Base-by-base conservation (phyloP, 805 yeast genomes). In the Yamadazyma olivae region DNA sequence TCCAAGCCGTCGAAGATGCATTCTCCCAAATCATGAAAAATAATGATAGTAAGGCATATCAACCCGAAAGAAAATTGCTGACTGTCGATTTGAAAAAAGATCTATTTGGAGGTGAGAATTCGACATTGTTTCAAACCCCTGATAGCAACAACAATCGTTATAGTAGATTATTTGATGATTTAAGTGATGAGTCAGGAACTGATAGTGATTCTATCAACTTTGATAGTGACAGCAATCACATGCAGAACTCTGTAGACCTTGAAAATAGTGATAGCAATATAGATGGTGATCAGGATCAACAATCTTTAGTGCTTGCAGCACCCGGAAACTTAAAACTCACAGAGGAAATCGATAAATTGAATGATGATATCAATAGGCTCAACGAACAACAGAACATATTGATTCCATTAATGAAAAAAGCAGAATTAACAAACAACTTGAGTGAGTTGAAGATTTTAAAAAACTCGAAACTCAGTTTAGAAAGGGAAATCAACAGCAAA, bases 341-440 rank as follows among this genome's bases (percentile, higher is more conserved):
- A 2, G 86, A 81, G 38, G 85, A 82, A 37, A 85, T 90, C 29
- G 64, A 64, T 2, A 71, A 66, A n/a, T 55, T 89, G 12, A 64
- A 73, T 2, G 55, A 64, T 2, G 85, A 81, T 10, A 76, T 87
- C 5, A 77, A 70, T 17, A 71, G 70, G 34, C 59, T 85, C 17
- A 67, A 70, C 24, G 74, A 75, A 39, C 95, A 90, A 53, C 61
- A 77, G 27, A 66, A 67, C 4, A 75, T 90, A 17, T 57, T 91
- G 26, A 76, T 73, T 10, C 82, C 91, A 4, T 64, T 91, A 30
- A 56, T 87, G 26, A 66, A 71, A 30, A 91, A 91, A 52, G 96
- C 97, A 0, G 95, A 87, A 49, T 62, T 91, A 21, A 87, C 95
- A 0, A 84, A 87, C 54, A 85, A 85, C 53, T 59, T 74, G 5